phyloP scores from a whole-genome alignment of 148 eudicot species.

The Chenopodium formosanum region DNA sequence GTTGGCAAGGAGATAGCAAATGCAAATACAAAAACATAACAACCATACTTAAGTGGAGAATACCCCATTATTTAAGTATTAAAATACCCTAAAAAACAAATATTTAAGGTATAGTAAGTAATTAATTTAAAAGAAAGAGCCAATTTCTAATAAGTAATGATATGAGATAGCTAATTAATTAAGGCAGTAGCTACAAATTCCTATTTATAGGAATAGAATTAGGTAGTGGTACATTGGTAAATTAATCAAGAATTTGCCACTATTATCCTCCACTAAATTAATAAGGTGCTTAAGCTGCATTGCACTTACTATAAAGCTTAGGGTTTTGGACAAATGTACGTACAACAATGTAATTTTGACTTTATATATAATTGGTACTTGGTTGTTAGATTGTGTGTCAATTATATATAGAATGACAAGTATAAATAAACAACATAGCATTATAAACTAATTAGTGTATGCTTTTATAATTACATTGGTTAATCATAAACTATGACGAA shows the following conservation, averaged over 20 bases:
- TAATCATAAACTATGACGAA: too few species aligned
- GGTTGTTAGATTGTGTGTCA: not conserved
- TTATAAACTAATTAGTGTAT: too few species aligned
- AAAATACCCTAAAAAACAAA: too few species aligned
- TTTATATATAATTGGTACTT: not conserved
- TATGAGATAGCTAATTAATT: too few species aligned
- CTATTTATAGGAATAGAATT: not conserved
- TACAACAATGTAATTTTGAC: not conserved
- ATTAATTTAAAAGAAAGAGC: too few species aligned
- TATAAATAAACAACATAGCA: not conserved
- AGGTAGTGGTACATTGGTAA: not conserved
- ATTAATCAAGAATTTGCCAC: not conserved
- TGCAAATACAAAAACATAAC: too few species aligned
- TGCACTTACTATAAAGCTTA: not conserved
- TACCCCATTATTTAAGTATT: too few species aligned
- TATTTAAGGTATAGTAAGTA: too few species aligned
- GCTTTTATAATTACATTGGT: too few species aligned
- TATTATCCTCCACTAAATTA: not conserved
- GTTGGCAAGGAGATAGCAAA: too few species aligned
- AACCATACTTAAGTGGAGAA: too few species aligned
- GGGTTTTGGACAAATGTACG: not conserved
- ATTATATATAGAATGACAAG: not conserved
- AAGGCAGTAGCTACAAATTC: not conserved
- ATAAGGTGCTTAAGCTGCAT: not conserved
- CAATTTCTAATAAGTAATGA: too few species aligned